Evolutionary conservation across 306 rosid species (phyloP), one percentile per base, ranked within the genome.

Genomic region (Fragaria iinumae): DNA sequence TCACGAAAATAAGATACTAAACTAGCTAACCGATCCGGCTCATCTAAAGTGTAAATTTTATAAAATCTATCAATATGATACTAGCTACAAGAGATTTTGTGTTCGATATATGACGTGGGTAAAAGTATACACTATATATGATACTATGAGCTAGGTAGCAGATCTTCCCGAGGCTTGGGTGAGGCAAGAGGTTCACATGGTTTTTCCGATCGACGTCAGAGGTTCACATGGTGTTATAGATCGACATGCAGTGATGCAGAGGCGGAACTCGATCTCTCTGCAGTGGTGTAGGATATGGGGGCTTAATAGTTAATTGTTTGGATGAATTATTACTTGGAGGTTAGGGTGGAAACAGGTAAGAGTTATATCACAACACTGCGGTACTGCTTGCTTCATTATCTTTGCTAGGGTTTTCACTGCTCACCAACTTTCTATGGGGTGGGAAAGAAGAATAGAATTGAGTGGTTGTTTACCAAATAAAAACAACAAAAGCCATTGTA

Each of bases 401-500:
- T 7, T 32, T 16, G 44, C 68, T 63, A 29, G 68, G 23, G n/a
- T 63, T 63, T 63, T 63, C 21, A 13, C 44, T 16, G 14, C 43
- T 71, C 48, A 71, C 23, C 52, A 38, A 29, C 67, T 73, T 53
- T 38, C 39, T 72, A 7, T 21, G 49, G 21, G 49, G 16, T 38
- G 9, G 36, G 52, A n/a, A 23, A 50, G 44, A 73, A 34, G 50
- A n/a, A 57, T 49, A 10, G 21, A 32, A 41, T 43, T 41, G 55
- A 25, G 41, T 23, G 25, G 43, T 55, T 34, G 69, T 7, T 57
- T 25, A 73, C 77, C 77, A 73, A 72, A 36, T 13, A 36, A 55
- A 32, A 59, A 72, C 38, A 60, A 27, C 18, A 60, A 5, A 60
- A 60, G 8, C 20, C 20, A 13, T 12, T 4, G 8, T 27, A 8